A percentile compares a stretch with the other conserved stretches of the same genome.
These are phyloP conservation scores for Chaetoceros muelleri DNA, from an alignment of 108 stramenopile species.

Conservation along the genomic window DNA sequence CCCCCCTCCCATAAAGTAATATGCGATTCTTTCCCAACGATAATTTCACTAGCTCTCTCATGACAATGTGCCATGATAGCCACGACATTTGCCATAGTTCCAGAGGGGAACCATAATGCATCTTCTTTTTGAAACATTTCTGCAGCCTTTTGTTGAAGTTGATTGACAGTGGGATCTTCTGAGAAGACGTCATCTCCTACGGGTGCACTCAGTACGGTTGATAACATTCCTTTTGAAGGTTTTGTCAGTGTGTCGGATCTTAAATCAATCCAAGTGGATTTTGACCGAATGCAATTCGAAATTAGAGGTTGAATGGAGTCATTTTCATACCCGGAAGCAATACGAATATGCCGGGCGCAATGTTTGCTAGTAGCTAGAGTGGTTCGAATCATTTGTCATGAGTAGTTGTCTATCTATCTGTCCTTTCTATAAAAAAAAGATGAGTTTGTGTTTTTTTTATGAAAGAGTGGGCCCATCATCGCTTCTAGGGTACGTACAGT, in stretches of 20 bases:
- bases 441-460: no score
- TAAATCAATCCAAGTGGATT: no score
- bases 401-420: no score
- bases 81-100: constrained; percentile 95
- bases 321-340: no score
- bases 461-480: no score
- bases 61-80: constrained; percentile 84
- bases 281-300: no score
- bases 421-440: no score
- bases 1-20: constrained; percentile 68
- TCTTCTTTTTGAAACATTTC: constrained; percentile 82
- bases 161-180: constrained; percentile 89
- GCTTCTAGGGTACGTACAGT: no score
- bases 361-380: no score
- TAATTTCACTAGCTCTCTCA: constrained; percentile 65
- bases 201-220: constrained; percentile 45
- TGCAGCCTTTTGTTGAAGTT: constrained; percentile 77
- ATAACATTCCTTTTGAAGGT: constrained; percentile 72
- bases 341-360: no score
- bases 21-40: constrained; percentile 58
- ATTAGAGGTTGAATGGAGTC: no score
- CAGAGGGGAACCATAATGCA: constrained; percentile 92
- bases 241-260: constrained; percentile 93
- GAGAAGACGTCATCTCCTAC: constrained; percentile 95
- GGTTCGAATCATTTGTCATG: no score